A percentile compares a stretch with the other conserved stretches of the same genome.
Evolutionary conservation across 805 yeast species (phyloP).

Genomic region (Hanseniaspora pseudoguilliermondii): DNA sequence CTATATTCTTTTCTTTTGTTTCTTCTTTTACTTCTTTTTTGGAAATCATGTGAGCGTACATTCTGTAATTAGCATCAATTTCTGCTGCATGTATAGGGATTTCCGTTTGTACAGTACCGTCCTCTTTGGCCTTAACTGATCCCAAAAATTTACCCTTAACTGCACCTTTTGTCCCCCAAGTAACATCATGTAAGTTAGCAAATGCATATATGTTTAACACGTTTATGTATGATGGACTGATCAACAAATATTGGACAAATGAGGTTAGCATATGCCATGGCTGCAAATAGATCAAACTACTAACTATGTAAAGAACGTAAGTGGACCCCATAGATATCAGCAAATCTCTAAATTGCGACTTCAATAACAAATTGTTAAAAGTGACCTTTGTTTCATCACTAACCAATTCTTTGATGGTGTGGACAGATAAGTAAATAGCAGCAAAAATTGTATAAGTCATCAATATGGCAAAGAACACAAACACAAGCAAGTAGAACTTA

Average conservation of each 20-base stretch:
- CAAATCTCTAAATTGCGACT: constrained; percentile 70
- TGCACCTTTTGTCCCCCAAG: constrained; percentile 95
- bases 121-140: constrained; percentile 57
- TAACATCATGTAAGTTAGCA: constrained; percentile 88
- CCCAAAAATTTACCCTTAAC: constrained; percentile 64
- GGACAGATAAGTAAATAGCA: constrained; percentile 65
- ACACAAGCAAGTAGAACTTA: constrained; percentile 60
- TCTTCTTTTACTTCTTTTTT: constrained; percentile 30
- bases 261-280: constrained; percentile 90
- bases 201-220: constrained; percentile 88
- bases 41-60: constrained; percentile 46
- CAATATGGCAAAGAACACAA: constrained; percentile 67
- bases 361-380: constrained; percentile 41
- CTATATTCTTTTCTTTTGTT: constrained; percentile 26
- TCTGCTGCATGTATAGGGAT: constrained; percentile 67
- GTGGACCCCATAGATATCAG: constrained; percentile 79
- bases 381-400: constrained; percentile 24
- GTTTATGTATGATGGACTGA: constrained; percentile 83
- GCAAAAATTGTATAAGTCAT: constrained; percentile 87
- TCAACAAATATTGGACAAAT: constrained; percentile 65
- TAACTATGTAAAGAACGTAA: constrained; percentile 63
- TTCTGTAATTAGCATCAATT: constrained; percentile 60
- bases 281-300: constrained; percentile 70
- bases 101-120: constrained; percentile 54
- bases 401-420: constrained; percentile 45